Evolutionary conservation across 495 filamentous ascomycete genomes (phyloP).

Genomic region (Podospora comata): DNA sequence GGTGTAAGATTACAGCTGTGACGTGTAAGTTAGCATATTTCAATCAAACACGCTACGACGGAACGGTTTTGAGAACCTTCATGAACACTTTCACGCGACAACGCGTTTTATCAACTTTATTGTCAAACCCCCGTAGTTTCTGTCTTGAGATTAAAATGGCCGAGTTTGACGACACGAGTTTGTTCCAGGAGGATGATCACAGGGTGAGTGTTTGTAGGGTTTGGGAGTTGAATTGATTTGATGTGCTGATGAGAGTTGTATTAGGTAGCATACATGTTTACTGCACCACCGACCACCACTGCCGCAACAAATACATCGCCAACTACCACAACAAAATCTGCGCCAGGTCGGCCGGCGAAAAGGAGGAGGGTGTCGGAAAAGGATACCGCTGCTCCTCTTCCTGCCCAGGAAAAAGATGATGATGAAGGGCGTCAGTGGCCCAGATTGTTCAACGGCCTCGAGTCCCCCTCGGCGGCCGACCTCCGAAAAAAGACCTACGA

Average conservation of each 20-base stretch:
- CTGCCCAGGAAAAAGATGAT: background rate
- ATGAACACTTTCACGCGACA: conserved; percentile 9
- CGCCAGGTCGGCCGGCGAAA: conserved; percentile 56
- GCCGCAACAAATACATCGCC: conserved; percentile 30
- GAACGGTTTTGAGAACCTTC: background rate
- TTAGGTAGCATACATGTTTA: conserved; percentile 71
- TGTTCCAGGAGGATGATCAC: conserved; percentile 36
- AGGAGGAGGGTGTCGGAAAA: conserved; percentile 52
- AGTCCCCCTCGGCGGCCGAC: conserved; percentile 49
- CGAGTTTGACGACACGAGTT: conserved; percentile 9
- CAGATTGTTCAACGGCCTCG: conserved; percentile 61
- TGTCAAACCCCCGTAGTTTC: background rate
- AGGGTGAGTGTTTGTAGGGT: conserved; percentile 22
- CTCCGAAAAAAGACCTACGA: conserved; percentile 62
- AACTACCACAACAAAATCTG: conserved; percentile 21
- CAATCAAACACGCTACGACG: background rate
- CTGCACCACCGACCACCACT: conserved; percentile 31
- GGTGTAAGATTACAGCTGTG: background rate
- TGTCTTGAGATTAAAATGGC: conserved; percentile 10
- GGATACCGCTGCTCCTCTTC: conserved; percentile 12
- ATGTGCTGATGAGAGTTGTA: background rate
- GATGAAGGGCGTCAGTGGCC: conserved; percentile 40
- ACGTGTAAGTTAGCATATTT: background rate
- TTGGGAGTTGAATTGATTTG: background rate
- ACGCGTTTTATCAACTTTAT: background rate